A percentile compares a stretch with the other conserved stretches of the same genome.
These are phyloP conservation scores for Hirschioporus abietinus DNA, from an alignment of 768 basidiomycete species.

Conservation along the genomic window DNA sequence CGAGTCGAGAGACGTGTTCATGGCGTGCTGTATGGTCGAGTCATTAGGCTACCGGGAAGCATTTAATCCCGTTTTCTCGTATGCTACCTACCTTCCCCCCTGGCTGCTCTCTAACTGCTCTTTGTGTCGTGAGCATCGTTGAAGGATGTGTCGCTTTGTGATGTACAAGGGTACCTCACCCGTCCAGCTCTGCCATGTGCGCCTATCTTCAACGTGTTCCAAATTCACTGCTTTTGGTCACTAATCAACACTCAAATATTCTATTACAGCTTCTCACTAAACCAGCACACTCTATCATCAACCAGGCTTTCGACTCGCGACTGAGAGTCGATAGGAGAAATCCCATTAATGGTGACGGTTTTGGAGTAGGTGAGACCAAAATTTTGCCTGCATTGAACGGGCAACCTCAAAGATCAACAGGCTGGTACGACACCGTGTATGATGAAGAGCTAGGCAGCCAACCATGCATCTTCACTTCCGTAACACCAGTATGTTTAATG, in stretches of 20 bases:
- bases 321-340: constrained; percentile 74
- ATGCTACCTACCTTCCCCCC: neutral
- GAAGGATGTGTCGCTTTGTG: constrained; percentile 78
- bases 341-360: constrained; percentile 95
- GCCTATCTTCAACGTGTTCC: constrained; percentile 16
- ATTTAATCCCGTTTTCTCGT: neutral
- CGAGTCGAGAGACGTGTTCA: neutral
- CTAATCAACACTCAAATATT: neutral
- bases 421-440: constrained; percentile 89
- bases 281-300: constrained; percentile 94
- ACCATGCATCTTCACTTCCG: constrained; percentile 94
- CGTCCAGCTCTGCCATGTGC: constrained; percentile 83
- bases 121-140: neutral
- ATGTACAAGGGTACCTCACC: constrained; percentile 95
- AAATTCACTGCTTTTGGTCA: constrained; percentile 8
- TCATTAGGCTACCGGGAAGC: neutral
- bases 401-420: constrained; percentile 25
- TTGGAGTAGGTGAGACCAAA: constrained; percentile 74
- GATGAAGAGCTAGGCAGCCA: constrained; percentile 80
- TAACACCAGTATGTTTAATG: constrained; percentile 66
- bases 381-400: neutral
- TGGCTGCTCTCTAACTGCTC: neutral
- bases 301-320: constrained; percentile 93
- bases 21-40: neutral
- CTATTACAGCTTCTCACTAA: constrained; percentile 74